Evolutionary conservation across 257 asterid species (phyloP).

Genomic region (Datura wrightii): DNA sequence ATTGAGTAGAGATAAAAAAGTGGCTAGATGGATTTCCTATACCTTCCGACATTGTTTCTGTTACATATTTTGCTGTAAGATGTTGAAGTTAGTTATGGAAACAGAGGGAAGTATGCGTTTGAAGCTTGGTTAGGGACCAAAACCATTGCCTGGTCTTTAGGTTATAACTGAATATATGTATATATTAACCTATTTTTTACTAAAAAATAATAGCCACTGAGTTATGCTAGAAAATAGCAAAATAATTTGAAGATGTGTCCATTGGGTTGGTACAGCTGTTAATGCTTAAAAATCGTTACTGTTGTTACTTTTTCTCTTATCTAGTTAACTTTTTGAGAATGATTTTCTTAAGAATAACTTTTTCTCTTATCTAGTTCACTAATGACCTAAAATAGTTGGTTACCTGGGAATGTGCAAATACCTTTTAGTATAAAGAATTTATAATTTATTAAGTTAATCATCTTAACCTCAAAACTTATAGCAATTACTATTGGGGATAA

Average conservation of each 20-base stretch:
- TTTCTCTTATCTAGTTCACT: background rate
- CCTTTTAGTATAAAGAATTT: conserved; percentile 5
- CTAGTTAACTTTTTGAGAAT: conserved; percentile 11
- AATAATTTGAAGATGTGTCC: conserved; percentile 11
- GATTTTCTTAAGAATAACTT: background rate
- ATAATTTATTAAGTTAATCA: background rate
- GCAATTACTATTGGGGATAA: background rate
- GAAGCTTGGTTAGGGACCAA: conserved; percentile 26
- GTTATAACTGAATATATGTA: conserved; percentile 13
- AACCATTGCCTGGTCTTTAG: background rate
- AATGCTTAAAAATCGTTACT: conserved; percentile 7
- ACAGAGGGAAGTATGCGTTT: conserved; percentile 16
- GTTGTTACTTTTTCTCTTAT: background rate
- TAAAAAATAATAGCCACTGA: background rate
- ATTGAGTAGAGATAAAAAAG: background rate
- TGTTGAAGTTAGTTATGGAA: conserved; percentile 21
- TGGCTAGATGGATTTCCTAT: background rate
- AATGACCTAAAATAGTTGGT: conserved; percentile 9
- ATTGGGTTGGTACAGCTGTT: background rate
- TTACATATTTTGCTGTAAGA: background rate
- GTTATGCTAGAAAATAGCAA: conserved; percentile 3
- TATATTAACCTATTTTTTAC: background rate
- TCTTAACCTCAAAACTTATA: background rate
- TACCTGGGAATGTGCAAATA: background rate
- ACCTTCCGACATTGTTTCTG: background rate